Evolutionary conservation across 768 basidiomycete species (phyloP).

Genomic region (Mycena rosella): DNA sequence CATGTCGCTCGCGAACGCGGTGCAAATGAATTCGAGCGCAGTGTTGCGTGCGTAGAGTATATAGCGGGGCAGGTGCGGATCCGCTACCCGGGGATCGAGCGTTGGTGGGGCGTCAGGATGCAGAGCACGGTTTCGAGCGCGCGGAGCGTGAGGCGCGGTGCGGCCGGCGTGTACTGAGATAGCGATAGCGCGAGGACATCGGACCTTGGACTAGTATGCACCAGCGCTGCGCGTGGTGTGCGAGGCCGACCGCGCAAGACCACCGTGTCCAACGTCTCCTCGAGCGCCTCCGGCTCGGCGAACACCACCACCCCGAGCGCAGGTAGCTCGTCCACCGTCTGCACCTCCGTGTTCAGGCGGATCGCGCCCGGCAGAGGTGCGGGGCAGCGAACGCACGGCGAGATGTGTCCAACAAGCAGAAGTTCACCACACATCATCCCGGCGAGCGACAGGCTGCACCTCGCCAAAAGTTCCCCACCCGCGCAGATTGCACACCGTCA

Average conservation of each 20-base stretch:
- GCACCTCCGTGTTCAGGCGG: conserved; percentile 56
- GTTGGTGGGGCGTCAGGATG: conserved; percentile 47
- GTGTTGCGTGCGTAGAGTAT: conserved; percentile 46
- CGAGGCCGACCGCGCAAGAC: conserved; percentile 53
- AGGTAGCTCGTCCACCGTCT: conserved; percentile 51
- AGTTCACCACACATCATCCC: too few relatives aligned
- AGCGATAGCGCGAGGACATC: neutral
- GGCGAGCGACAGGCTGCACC: conserved; percentile 47
- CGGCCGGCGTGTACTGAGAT: too few relatives aligned
- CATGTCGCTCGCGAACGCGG: conserved; percentile 43
- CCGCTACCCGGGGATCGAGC: conserved; percentile 38
- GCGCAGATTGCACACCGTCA: conserved; percentile 44
- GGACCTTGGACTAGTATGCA: conserved; percentile 52
- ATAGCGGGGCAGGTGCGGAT: conserved; percentile 46
- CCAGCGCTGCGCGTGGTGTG: conserved; percentile 60
- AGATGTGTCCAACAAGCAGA: conserved; percentile 50
- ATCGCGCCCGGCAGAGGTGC: conserved; percentile 49
- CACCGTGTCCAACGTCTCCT: conserved; percentile 63
- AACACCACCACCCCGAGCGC: conserved; percentile 52
- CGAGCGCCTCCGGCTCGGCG: conserved; percentile 39
- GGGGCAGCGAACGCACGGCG: conserved; percentile 52
- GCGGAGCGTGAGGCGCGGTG: conserved; percentile 38
- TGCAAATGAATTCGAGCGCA: conserved; percentile 47
- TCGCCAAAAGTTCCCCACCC: conserved; percentile 40
- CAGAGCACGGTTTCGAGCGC: conserved; percentile 46